Base-by-base conservation (phyloP, 768 basidiomycete genomes). In the Mycena pura region DNA sequence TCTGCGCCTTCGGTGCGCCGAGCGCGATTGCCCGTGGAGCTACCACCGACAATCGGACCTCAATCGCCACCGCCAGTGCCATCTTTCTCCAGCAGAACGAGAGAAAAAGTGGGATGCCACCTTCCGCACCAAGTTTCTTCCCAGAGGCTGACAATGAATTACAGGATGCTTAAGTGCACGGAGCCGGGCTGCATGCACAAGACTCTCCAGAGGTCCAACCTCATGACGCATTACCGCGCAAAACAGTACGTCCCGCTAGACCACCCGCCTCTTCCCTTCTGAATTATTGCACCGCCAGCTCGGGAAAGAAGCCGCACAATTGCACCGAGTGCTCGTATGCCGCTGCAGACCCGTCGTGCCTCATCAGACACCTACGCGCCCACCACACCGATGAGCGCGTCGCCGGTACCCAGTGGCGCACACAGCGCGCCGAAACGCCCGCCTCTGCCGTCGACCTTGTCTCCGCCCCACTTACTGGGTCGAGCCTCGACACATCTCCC, bases 151-250 rank as follows among this genome's bases (percentile, higher is more conserved):
- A 62, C 38, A 3, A 1, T 7, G 2, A 14, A 1, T 24, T 27
- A 8, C 39, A 62, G 61, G 3, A 57, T 57, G 55, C 17, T 36
- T 17, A 5, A 15, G 6, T 62, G 61, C 55, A 13, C 48, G 11
- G 11, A 28, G 2, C 7, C 2, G 3, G 48, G 55, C n/a, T 62
- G 61, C 43, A 41, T 10, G 0, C 36, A 51, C 55, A 47, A 62
- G 13, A 25, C 43, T 6, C n/a, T 62, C 19, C 61, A 62, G 36
- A 51, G 47, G 17, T 62, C 61, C 3, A 62, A 62, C 19, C 7
- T 62, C 9, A n/a, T 10, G 2, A 62, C 61, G 22, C 55, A 62
- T 21, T 49, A 27, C 15, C 38, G 1, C 5, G 44, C 55, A 1
- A 62, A 39, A 21, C 61, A 62, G 55, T 62, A 22, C 29, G 60